Evolutionary conservation across 2,329 filamentous ascomycete genomes (phyloP).

Genomic region (Trichoderma sp.): DNA sequence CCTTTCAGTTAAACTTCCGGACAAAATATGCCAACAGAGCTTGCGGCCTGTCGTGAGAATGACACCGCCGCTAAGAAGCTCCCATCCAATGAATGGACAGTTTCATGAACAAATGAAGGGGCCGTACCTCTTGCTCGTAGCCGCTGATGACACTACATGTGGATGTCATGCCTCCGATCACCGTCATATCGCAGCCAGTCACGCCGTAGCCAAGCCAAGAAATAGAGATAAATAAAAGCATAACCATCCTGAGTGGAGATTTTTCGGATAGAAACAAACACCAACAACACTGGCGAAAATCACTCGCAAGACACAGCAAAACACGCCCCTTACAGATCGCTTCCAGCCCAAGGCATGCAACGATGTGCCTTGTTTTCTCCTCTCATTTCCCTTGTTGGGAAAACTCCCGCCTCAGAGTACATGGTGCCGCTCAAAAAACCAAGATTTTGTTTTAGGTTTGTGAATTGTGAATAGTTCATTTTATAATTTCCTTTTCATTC

Average conservation of each 20-base stretch:
- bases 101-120: too few relatives aligned
- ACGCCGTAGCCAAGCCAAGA: not conserved
- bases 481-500: not conserved
- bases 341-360: conserved; percentile 15
- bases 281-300: conserved; percentile 17
- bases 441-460: not conserved
- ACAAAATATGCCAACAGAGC: not conserved
- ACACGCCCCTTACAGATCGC: not conserved
- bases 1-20: not conserved
- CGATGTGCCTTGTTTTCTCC: not conserved
- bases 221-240: not conserved
- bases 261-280: conserved; percentile 23
- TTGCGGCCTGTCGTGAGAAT: not conserved
- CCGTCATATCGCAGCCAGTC: not conserved
- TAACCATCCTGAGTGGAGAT: conserved; percentile 28
- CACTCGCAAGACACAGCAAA: conserved; percentile 12
- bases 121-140: not conserved
- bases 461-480: conserved; percentile 1
- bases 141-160: not conserved
- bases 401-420: not conserved
- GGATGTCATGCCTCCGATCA: not conserved
- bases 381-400: not conserved
- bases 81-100: not conserved
- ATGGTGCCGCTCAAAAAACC: not conserved
- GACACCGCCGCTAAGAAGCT: not conserved